Base-by-base conservation (phyloP, 1,284 basidiomycete genomes). In the Malassezia globosa region DNA sequence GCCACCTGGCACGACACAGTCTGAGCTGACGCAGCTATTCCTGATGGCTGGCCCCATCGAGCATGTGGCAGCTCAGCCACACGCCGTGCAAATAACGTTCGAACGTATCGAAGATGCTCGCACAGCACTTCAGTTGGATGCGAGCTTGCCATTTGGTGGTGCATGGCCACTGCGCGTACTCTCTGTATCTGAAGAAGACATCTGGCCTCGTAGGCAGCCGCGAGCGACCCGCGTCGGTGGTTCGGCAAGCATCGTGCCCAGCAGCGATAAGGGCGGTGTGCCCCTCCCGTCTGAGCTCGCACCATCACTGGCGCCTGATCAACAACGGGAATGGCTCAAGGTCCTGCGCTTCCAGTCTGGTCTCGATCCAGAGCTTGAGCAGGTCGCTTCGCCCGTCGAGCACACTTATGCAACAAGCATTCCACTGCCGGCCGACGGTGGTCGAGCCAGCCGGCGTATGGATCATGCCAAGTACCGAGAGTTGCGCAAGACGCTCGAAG, bases 401-500 rank as follows among this genome's bases (percentile, higher is more conserved):
- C 53, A 51, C n/a, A 58, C 55, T 4, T 71, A 71, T 53, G 63
- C 60, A 37, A 59, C 56, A 4, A 55, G 54, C 38, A 68, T 71
- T 14, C 64, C 68, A 11, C 42, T 55, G 4, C 64, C 69, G 4
- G 37, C 58, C 10, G 68, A 71, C n/a, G 48, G 54, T 16, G 51
- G 57, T 14, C 44, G 46, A 4, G 45, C 48, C 13, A 48, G 37
- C n/a, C 59, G 61, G 10, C 84, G 48, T 82, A 90, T 75, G 79
- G 87, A 87, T 81, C 92, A 96, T 72, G 84, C 88, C n/a, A 84
- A 87, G 63, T 77, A 97, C 62, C 84, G 92, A 41, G 94, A 99
- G 60, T 77, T 97, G 51, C 82, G 92, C 59, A 95, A 94, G 75
- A 79, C 84, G 47, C 78, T 95, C 56, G 90, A 82, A 55, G 82